Evolutionary conservation across 2,329 filamentous ascomycete genomes (phyloP).

Genomic region (Dothiorella sarmentorum): DNA sequence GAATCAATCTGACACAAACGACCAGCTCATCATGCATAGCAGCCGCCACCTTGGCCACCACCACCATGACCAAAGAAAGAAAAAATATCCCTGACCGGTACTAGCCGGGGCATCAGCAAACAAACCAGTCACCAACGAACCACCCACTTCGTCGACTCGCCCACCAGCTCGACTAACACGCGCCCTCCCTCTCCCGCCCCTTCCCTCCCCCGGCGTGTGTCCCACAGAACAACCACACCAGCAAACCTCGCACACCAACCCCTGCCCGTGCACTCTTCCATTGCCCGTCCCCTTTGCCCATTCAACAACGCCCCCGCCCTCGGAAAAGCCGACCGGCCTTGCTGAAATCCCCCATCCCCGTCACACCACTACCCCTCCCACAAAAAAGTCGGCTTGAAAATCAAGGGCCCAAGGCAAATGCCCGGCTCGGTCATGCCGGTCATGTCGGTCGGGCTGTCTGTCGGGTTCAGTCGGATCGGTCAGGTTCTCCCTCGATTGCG

Average conservation of each 20-base stretch:
- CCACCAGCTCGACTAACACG: neutral
- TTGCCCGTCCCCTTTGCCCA: neutral
- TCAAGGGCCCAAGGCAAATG: no score
- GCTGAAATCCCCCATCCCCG: conserved; percentile 40
- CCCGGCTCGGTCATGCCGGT: no score
- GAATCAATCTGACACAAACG: conserved; percentile 11
- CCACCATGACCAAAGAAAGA: no score
- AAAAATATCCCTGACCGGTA: neutral
- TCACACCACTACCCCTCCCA: conserved; percentile 55
- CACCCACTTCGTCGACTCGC: neutral
- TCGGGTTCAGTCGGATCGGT: no score
- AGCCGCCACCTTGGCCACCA: neutral
- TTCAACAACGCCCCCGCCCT: conserved; percentile 51
- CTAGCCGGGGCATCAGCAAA: neutral
- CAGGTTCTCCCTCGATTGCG: no score
- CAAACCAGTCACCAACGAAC: neutral
- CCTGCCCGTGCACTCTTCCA: neutral
- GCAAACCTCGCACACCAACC: no score
- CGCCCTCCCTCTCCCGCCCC: neutral
- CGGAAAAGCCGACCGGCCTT: conserved; percentile 53
- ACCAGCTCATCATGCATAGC: conserved; percentile 11
- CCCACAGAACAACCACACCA: no score
- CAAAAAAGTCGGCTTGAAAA: no score
- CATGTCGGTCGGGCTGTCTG: no score
- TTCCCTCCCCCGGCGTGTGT: neutral